Conservation (phyloP, 2,329 filamentous ascomycete genomes). For the Falciphora oryzae region DNA sequence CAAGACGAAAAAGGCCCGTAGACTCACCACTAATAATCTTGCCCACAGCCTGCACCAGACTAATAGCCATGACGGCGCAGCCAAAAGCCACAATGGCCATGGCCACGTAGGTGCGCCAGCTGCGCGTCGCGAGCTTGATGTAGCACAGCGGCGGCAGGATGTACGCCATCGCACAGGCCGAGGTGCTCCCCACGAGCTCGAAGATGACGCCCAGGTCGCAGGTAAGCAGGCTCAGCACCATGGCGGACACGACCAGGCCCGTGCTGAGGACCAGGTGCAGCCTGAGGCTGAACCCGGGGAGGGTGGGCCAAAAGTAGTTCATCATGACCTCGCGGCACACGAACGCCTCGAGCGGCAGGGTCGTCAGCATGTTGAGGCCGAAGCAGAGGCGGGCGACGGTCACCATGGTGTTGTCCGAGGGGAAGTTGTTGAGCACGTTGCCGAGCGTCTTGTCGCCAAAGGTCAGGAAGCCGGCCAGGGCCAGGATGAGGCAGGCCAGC, state of each 20-base stretch:
- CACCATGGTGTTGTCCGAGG: slow-evolving; percentile 82
- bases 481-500: slow-evolving; percentile 85
- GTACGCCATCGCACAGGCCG: slow-evolving; percentile 88
- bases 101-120: slow-evolving; percentile 68
- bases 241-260: slow-evolving; percentile 70
- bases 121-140: slow-evolving; percentile 78
- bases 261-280: slow-evolving; percentile 86
- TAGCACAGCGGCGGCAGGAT: slow-evolving; percentile 94
- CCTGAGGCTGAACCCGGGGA: slow-evolving; percentile 66
- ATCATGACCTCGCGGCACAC: slow-evolving; percentile 96
- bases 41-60: slow-evolving; percentile 62
- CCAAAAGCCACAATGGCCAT: slow-evolving; percentile 74
- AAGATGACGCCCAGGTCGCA: slow-evolving; percentile 94
- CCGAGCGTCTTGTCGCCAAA: slow-evolving; percentile 90
- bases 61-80: slow-evolving; percentile 72
- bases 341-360: slow-evolving; percentile 91
- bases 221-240: slow-evolving; percentile 73
- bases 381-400: slow-evolving; percentile 94
- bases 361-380: slow-evolving; percentile 97
- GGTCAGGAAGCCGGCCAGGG: slow-evolving; percentile 80
- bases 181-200: slow-evolving; percentile 92
- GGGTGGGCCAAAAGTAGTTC: slow-evolving; percentile 66
- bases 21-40: slow-evolving; percentile 56
- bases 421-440: slow-evolving; percentile 98
- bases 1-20: neutral